phyloP scores from a whole-genome alignment of 2,329 filamentous ascomycete genomes.

The Septoria petroselini region DNA sequence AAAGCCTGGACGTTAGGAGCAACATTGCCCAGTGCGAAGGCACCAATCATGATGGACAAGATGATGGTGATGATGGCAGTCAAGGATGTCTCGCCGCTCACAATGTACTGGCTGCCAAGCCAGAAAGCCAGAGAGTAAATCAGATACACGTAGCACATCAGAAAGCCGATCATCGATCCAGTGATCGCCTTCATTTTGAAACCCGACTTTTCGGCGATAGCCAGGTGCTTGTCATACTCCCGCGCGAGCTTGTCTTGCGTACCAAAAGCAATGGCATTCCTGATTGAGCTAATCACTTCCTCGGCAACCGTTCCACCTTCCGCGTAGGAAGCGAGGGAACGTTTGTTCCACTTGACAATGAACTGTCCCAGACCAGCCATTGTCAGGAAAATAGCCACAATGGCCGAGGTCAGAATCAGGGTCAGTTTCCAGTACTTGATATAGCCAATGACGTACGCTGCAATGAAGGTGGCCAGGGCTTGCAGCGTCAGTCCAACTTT shows the following conservation, averaged over 20 bases:
- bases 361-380: conserved; percentile 72
- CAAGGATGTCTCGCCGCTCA: conserved; percentile 63
- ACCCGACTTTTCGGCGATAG: conserved; percentile 70
- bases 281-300: conserved; percentile 89
- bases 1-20: conserved; percentile 85
- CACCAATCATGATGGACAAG: conserved; percentile 88
- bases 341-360: conserved; percentile 77
- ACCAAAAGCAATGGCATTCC: conserved; percentile 88
- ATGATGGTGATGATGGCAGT: conserved; percentile 77
- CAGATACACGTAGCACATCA: conserved; percentile 81
- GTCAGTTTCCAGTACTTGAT: conserved; percentile 91
- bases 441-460: conserved; percentile 88
- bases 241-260: conserved; percentile 88
- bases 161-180: conserved; percentile 73
- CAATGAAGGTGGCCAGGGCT: conserved; percentile 76
- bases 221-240: conserved; percentile 76
- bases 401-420: conserved; percentile 76
- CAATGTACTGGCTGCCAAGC: conserved; percentile 75
- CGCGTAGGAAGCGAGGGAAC: conserved; percentile 74
- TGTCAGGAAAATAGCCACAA: conserved; percentile 72
- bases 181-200: conserved; percentile 70
- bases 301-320: conserved; percentile 84
- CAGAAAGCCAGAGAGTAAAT: conserved; percentile 88
- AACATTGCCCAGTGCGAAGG: conserved; percentile 85
- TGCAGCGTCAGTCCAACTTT: conserved; percentile 77